Percentiles rank a stretch among this genome's conserved stretches.
phyloP scores from a whole-genome alignment of 352 stramenopile species.

The Phytophthora aleatoria region DNA sequence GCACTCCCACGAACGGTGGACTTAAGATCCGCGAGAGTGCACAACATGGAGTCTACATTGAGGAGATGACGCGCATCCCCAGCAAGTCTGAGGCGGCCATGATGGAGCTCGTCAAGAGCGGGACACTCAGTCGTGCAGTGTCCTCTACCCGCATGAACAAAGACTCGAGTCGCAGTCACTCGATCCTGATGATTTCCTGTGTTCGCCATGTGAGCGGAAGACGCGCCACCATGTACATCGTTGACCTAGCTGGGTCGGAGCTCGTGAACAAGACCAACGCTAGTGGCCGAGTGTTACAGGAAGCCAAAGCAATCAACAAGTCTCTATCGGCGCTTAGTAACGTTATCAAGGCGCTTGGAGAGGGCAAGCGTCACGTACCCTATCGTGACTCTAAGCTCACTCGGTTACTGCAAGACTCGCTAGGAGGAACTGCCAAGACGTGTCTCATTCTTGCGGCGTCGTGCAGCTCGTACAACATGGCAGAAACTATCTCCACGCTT shows the following conservation, averaged over 20 bases:
- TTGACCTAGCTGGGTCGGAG: slow-evolving; percentile 85
- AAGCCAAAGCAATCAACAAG: slow-evolving; percentile 90
- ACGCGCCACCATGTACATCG: slow-evolving; percentile 78
- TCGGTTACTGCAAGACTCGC: slow-evolving; percentile 84
- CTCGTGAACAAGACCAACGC: slow-evolving; percentile 87
- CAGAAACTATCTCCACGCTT: slow-evolving; percentile 80
- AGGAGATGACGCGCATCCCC: slow-evolving; percentile 65
- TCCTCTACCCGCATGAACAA: slow-evolving; percentile 92
- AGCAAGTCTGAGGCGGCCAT: slow-evolving; percentile 48
- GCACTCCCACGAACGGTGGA: slow-evolving; percentile 31
- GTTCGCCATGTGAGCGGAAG: slow-evolving; percentile 41
- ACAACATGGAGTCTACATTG: slow-evolving; percentile 72
- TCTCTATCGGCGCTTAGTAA: slow-evolving; percentile 85
- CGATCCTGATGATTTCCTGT: slow-evolving; percentile 69
- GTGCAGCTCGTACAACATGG: slow-evolving; percentile 80
- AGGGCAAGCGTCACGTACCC: slow-evolving; percentile 74
- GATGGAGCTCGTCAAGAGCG: slow-evolving; percentile 66
- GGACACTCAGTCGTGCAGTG: slow-evolving; percentile 67
- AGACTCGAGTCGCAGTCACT: slow-evolving; percentile 80
- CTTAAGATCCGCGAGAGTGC: slow-evolving; percentile 81
- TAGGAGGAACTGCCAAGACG: slow-evolving; percentile 93
- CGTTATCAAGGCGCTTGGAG: slow-evolving; percentile 83
- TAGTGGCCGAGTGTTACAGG: slow-evolving; percentile 75
- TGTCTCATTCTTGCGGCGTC: slow-evolving; percentile 95
- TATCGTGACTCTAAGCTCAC: slow-evolving; percentile 90